Percentiles rank a stretch among this genome's conserved stretches.
phyloP scores from a whole-genome alignment of 1,284 basidiomycete species.

The Ganoderma resinaceum region DNA sequence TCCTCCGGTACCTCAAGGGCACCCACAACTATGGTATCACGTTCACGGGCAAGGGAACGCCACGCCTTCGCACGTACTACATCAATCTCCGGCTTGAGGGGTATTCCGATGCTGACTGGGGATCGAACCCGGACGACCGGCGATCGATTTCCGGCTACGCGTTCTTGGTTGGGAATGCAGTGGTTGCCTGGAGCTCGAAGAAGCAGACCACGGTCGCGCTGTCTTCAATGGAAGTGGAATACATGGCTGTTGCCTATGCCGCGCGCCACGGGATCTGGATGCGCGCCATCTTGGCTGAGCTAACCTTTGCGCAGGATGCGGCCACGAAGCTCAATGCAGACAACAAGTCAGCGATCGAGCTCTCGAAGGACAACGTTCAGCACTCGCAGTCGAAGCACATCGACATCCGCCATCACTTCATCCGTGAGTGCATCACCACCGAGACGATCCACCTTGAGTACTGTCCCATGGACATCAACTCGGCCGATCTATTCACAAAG shows the following conservation, averaged over 20 bases:
- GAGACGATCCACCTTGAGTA: slow-evolving; percentile 28
- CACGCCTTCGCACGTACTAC: slow-evolving; percentile 1
- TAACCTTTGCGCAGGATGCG: slow-evolving; percentile 15
- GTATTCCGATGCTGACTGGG: slow-evolving; percentile 20
- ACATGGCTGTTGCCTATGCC: slow-evolving; percentile 22
- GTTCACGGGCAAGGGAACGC: slow-evolving; percentile 14
- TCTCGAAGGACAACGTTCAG: slow-evolving; percentile 10
- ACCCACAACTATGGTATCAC: slow-evolving; percentile 16
- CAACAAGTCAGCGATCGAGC: slow-evolving; percentile 6
- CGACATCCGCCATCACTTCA: slow-evolving; percentile 41
- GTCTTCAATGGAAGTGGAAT: slow-evolving; percentile 27
- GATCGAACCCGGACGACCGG: background rate
- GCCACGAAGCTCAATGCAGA: background rate
- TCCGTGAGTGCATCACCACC: slow-evolving; percentile 38
- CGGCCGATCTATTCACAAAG: slow-evolving; percentile 42
- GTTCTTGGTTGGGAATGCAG: slow-evolving; percentile 15
- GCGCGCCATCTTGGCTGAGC: slow-evolving; percentile 34
- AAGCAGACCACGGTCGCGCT: slow-evolving; percentile 26
- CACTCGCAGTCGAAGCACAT: slow-evolving; percentile 45
- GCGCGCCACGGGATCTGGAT: slow-evolving; percentile 32
- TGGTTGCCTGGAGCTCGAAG: slow-evolving; percentile 23
- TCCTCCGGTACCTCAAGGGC: slow-evolving; percentile 23
- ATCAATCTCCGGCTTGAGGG: slow-evolving; percentile 10
- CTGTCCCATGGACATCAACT: slow-evolving; percentile 27
- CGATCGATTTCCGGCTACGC: slow-evolving; percentile 22